phyloP scores from a whole-genome alignment of 2,329 filamentous ascomycete genomes.

The Neofusicoccum parvum region DNA sequence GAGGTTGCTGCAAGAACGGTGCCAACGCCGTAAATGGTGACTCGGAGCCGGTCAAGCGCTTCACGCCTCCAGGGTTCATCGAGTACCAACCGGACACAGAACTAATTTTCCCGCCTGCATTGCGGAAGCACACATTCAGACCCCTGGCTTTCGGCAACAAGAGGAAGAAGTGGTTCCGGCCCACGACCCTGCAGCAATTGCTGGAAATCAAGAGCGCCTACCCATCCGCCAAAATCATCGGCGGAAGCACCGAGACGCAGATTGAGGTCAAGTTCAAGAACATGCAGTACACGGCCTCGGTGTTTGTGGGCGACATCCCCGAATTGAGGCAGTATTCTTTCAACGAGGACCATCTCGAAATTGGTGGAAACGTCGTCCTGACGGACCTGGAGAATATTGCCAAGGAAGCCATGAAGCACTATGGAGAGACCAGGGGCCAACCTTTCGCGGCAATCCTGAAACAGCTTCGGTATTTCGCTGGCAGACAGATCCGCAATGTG shows the following conservation, averaged over 20 bases:
- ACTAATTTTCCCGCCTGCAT: slow-evolving; percentile 85
- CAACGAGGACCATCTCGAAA: slow-evolving; percentile 78
- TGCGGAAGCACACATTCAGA: slow-evolving; percentile 80
- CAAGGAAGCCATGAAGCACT: slow-evolving; percentile 75
- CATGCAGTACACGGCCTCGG: slow-evolving; percentile 83
- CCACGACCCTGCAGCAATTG: slow-evolving; percentile 81
- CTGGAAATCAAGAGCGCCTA: slow-evolving; percentile 87
- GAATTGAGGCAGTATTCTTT: slow-evolving; percentile 83
- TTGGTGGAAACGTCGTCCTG: slow-evolving; percentile 89
- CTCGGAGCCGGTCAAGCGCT: slow-evolving; percentile 57
- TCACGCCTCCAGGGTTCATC: slow-evolving; percentile 88
- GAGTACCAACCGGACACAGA: slow-evolving; percentile 93
- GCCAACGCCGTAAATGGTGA: slow-evolving; percentile 41
- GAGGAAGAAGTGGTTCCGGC: slow-evolving; percentile 89
- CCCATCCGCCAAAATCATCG: slow-evolving; percentile 89
- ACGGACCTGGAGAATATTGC: slow-evolving; percentile 90
- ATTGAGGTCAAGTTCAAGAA: slow-evolving; percentile 99
- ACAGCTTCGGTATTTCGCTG: slow-evolving; percentile 92
- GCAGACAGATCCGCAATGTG: slow-evolving; percentile 95
- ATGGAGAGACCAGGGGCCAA: slow-evolving; percentile 71
- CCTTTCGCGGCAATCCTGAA: slow-evolving; percentile 91
- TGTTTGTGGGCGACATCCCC: slow-evolving; percentile 90
- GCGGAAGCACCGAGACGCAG: slow-evolving; percentile 94
- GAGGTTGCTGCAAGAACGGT: slow-evolving; percentile 47
- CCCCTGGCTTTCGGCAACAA: slow-evolving; percentile 92